phyloP scores from a whole-genome alignment of 495 filamentous ascomycete species.

The Letharia lupina region DNA sequence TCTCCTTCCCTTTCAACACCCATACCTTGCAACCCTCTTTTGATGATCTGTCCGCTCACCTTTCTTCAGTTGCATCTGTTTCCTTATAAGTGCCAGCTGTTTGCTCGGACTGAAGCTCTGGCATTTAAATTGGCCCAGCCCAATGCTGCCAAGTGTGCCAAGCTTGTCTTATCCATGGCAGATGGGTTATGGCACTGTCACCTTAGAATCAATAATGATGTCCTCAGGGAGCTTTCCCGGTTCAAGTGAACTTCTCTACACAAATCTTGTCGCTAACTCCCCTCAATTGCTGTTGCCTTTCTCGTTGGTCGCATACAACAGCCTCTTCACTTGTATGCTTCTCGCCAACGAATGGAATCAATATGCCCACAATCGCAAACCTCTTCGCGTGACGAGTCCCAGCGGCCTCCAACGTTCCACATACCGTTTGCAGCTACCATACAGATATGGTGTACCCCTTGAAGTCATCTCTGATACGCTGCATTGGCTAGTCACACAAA shows the following conservation, averaged over 20 bases:
- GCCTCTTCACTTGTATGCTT: slow-evolving; percentile 36
- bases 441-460: slow-evolving; percentile 36
- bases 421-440: slow-evolving; percentile 42
- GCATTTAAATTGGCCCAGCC: too few species aligned
- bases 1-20: too few species aligned
- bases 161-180: slow-evolving; percentile 18
- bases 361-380: slow-evolving; percentile 28
- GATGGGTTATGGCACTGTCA: slow-evolving; percentile 30
- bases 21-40: too few species aligned
- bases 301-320: slow-evolving; percentile 35
- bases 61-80: background rate
- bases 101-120: background rate
- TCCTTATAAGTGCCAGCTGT: background rate
- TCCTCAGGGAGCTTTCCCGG: background rate
- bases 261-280: slow-evolving; percentile 32
- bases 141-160: background rate
- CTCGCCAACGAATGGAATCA: slow-evolving; percentile 31
- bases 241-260: slow-evolving; percentile 22
- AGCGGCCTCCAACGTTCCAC: slow-evolving; percentile 33
- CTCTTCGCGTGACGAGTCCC: slow-evolving; percentile 41
- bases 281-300: slow-evolving; percentile 39
- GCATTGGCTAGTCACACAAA: slow-evolving; percentile 39
- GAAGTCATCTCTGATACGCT: slow-evolving; percentile 27
- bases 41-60: background rate
- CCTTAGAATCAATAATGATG: slow-evolving; percentile 21